Base-by-base conservation (phyloP, 805 yeast species). In the Cyberlindnera petersonii region DNA sequence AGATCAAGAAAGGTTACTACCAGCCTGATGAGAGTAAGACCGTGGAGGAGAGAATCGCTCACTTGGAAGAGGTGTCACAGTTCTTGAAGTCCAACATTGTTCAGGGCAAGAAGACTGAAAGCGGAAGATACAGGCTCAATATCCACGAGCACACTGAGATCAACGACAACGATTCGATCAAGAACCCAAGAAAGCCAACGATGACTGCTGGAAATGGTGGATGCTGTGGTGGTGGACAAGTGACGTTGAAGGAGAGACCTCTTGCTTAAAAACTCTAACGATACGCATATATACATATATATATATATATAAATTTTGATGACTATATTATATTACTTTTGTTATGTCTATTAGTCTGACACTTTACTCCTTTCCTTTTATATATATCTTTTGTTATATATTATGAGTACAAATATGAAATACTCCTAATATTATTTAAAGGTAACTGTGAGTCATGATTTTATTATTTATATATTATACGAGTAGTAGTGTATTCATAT, bases 81-180 rank as follows among this genome's bases (percentile, higher is more conserved):
- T 82, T 88, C 47, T 66, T 91, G 42, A 68, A 74, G 34, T 68
- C 71, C 42, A 91, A 91, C 59, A 69, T 91, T n/a, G 97, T 91
- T 4, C 98, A 91, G 63, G 98, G 95, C 7, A 67, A 63, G 44
- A 71, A 64, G 50, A 60, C 54, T 2, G 59, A 50, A 3, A 65
- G 60, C 2, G 72, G 68, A 3, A 71, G 65, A 34, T 76, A 69
- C 54, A 60, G 64, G 35, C 68, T 91, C 52, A 82, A 82, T 49
- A 79, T 91, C 49, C 96, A 87, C 56, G 63, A 75, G 34, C 77
- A 82, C 33, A 85, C 94, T 0, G 98, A 91, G 61, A 66, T 91
- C 37, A 98, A 97, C 15, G 96, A 88, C 56, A 91, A 91, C 59
- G 95, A 88, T 24, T 71, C 78, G 32, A 72, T 86, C 49, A 84